Conservation (phyloP, 768 basidiomycete genomes). For the Termitomyces sp. region DNA sequence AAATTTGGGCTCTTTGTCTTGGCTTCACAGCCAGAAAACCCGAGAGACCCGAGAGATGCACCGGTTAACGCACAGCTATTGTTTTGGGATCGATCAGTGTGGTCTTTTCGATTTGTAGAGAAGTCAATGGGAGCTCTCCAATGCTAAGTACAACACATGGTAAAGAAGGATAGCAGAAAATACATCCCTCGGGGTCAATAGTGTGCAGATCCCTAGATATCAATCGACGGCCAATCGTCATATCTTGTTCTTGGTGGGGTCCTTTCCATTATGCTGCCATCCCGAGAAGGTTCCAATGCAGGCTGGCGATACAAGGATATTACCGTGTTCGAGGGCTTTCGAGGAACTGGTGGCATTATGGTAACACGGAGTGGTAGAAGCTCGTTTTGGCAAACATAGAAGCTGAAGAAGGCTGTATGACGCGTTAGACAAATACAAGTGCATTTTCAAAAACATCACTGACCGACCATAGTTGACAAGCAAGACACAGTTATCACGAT, state of each 20-base stretch:
- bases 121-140: neutral
- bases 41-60: neutral
- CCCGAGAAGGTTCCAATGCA: neutral
- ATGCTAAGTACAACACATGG: neutral
- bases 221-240: constrained; percentile 9
- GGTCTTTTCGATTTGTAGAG: neutral
- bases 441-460: neutral
- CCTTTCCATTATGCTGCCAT: neutral
- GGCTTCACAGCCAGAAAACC: neutral
- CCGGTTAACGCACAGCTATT: no score
- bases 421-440: neutral
- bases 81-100: neutral
- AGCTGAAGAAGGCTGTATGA: constrained; percentile 1
- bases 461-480: constrained; percentile 20
- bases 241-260: constrained; percentile 2
- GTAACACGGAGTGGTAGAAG: neutral
- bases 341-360: neutral
- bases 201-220: neutral
- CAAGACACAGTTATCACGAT: constrained; percentile 24
- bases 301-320: constrained; percentile 6
- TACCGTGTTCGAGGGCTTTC: constrained; percentile 5
- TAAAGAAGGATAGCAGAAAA: neutral
- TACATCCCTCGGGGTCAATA: neutral
- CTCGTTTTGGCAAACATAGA: constrained; percentile 8
- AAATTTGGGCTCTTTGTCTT: neutral